These are phyloP conservation scores for Colletotrichum eremochloae DNA, from an alignment of 2,329 filamentous ascomycete species.

Conservation along the genomic window DNA sequence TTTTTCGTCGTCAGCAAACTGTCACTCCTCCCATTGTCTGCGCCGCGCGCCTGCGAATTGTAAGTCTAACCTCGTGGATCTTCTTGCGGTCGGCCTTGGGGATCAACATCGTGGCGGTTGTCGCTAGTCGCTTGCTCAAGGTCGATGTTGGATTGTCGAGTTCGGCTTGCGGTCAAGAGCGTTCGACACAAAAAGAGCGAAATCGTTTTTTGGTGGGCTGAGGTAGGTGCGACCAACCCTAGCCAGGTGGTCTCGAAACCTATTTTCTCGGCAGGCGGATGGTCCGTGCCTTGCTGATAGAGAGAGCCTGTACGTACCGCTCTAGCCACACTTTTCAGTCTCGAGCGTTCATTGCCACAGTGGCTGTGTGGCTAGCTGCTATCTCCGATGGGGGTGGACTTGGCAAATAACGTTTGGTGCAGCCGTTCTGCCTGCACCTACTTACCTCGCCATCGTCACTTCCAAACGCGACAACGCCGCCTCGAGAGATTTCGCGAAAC, in stretches of 20 bases:
- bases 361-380: not conserved
- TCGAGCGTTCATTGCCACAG: no score
- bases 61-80: slow-evolving; percentile 83
- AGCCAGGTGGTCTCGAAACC: slow-evolving; percentile 2
- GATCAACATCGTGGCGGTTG: slow-evolving; percentile 88
- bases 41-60: slow-evolving; percentile 18
- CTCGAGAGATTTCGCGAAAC: not conserved
- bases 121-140: slow-evolving; percentile 50
- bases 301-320: not conserved
- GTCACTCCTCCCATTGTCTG: slow-evolving; percentile 21
- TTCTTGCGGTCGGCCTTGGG: slow-evolving; percentile 99
- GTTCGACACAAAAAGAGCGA: slow-evolving; percentile 44
- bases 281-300: not conserved
- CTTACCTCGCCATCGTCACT: not conserved
- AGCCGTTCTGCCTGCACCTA: slow-evolving; percentile 2
- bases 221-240: slow-evolving; percentile 12
- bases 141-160: slow-evolving; percentile 67
- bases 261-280: slow-evolving; percentile 1
- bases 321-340: not conserved
- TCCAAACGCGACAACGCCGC: not conserved
- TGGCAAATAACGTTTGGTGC: not conserved
- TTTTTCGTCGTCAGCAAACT: slow-evolving; percentile 43
- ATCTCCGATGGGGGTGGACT: not conserved
- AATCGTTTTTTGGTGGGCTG: slow-evolving; percentile 10
- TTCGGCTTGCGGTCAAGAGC: slow-evolving; percentile 55